A percentile compares a stretch with the other conserved stretches of the same genome.
Conservation (phyloP, 2,329 filamentous ascomycete species). For the Neonectria ditissima region DNA sequence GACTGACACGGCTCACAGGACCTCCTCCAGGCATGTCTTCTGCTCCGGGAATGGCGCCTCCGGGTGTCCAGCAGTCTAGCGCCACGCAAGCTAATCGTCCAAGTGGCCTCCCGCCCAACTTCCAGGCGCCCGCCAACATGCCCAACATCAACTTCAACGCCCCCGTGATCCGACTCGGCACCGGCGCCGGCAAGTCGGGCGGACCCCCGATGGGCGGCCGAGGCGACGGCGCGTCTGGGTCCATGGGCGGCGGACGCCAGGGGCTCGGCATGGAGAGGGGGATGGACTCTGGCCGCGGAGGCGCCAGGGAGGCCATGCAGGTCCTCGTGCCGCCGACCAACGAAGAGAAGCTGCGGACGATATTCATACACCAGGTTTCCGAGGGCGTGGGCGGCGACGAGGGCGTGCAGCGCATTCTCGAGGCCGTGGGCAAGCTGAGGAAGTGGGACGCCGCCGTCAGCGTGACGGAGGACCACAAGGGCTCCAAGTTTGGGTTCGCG, state of each 20-base stretch:
- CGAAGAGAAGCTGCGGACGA: constrained; percentile 91
- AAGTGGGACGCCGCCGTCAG: constrained; percentile 84
- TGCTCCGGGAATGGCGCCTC: constrained; percentile 82
- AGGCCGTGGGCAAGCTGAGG: constrained; percentile 80
- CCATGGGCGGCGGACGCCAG: constrained; percentile 54
- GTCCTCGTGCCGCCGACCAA: constrained; percentile 83
- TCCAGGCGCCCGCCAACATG: constrained; percentile 90
- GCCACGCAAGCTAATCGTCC: constrained; percentile 82
- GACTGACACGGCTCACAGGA: constrained; percentile 58
- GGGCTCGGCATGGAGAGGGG: constrained; percentile 73
- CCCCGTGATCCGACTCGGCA: constrained; percentile 93
- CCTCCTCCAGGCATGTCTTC: constrained; percentile 84
- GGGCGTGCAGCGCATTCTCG: constrained; percentile 81
- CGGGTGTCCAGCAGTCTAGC: constrained; percentile 81
- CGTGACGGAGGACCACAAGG: constrained; percentile 75
- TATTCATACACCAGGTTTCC: constrained; percentile 90
- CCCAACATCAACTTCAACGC: constrained; percentile 99
- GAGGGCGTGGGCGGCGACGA: constrained; percentile 82
- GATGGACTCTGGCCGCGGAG: constrained; percentile 74
- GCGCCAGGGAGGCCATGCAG: constrained; percentile 76
- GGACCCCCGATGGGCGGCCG: constrained; percentile 55
- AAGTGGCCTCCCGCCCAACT: constrained; percentile 82
- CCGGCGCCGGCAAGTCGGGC: constrained; percentile 74
- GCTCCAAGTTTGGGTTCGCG: constrained; percentile 91
- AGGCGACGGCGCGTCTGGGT: constrained; percentile 53